Evolutionary conservation across 177 flowering plant species (phyloP).

Genomic region (Vitis hybrid): DNA sequence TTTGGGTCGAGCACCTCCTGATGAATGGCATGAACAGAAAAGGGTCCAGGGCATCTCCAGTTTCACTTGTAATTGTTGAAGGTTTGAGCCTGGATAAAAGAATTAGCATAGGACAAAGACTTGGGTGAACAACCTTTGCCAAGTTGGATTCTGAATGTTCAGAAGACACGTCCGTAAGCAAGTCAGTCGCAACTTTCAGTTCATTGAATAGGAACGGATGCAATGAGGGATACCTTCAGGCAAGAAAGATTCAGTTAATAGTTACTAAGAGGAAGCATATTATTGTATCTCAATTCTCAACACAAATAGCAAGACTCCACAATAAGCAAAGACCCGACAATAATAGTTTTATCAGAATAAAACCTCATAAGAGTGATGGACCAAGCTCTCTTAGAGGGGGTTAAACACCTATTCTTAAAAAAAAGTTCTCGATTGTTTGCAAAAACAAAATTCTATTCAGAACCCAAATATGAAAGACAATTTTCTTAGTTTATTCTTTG

Average conservation of each 20-base stretch:
- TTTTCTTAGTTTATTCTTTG: too few species aligned
- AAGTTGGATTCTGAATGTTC: slow-evolving; percentile 46
- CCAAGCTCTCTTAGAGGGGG: background rate
- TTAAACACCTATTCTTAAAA: background rate
- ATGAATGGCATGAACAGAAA: slow-evolving; percentile 85
- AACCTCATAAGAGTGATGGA: too few species aligned
- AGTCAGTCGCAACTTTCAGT: slow-evolving; percentile 74
- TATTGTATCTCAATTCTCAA: background rate
- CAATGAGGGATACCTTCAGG: slow-evolving; percentile 82
- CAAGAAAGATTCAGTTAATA: background rate
- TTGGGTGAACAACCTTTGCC: slow-evolving; percentile 80
- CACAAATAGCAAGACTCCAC: background rate
- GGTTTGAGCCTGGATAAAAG: slow-evolving; percentile 96
- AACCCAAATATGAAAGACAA: too few species aligned
- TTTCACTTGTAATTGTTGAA: slow-evolving; percentile 70
- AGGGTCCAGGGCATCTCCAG: slow-evolving; percentile 83
- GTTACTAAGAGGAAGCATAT: background rate
- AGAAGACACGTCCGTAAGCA: slow-evolving; percentile 47
- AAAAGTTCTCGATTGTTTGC: too few species aligned
- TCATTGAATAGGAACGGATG: slow-evolving; percentile 76
- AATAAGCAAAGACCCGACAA: background rate
- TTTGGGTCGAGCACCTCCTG: slow-evolving; percentile 81
- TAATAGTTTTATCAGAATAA: too few species aligned
- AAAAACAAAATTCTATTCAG: too few species aligned
- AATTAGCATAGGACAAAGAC: slow-evolving; percentile 89